These are phyloP conservation scores for Micromonas pusilla DNA, from an alignment of 139 green algal species.

Conservation along the genomic window DNA sequence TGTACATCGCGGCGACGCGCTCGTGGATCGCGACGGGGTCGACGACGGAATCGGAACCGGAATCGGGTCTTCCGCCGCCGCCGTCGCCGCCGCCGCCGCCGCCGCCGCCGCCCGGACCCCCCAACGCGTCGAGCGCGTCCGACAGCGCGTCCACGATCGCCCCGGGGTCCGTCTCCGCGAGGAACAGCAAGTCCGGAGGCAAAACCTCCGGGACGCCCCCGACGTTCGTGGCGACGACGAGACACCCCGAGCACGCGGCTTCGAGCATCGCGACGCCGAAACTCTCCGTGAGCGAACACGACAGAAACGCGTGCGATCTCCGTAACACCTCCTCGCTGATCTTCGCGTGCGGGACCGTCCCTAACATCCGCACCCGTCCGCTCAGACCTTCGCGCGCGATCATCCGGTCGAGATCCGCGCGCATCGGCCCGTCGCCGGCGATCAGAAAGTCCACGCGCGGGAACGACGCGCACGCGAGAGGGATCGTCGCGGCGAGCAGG, in stretches of 20 bases:
- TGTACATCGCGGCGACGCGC: conserved; percentile 76
- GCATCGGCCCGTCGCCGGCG: conserved; percentile 85
- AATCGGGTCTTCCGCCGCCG: conserved; percentile 6
- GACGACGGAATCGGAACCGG: not conserved
- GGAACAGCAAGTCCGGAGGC: conserved; percentile 71
- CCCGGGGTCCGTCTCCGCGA: conserved; percentile 58
- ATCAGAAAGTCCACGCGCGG: conserved; percentile 32
- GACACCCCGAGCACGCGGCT: conserved; percentile 56
- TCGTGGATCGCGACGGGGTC: conserved; percentile 21
- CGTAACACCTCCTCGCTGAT: conserved; percentile 48
- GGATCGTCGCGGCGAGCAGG: conserved; percentile 78
- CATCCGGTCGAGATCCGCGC: conserved; percentile 64
- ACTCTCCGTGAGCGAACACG: conserved; percentile 81
- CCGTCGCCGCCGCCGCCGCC: conserved; percentile 26
- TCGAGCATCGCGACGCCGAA: conserved; percentile 98
- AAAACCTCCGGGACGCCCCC: conserved; percentile 94
- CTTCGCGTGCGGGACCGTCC: conserved; percentile 62
- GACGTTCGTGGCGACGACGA: conserved; percentile 54
- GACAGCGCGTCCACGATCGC: not conserved
- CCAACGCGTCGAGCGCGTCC: not conserved
- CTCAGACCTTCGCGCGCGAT: conserved; percentile 54
- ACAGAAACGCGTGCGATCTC: conserved; percentile 28
- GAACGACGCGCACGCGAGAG: conserved; percentile 55
- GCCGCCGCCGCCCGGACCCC: not conserved
- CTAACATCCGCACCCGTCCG: conserved; percentile 64